These are phyloP conservation scores for Platanthera guangdongensis DNA, from an alignment of 106 monocot genomes.

Conservation along the genomic window DNA sequence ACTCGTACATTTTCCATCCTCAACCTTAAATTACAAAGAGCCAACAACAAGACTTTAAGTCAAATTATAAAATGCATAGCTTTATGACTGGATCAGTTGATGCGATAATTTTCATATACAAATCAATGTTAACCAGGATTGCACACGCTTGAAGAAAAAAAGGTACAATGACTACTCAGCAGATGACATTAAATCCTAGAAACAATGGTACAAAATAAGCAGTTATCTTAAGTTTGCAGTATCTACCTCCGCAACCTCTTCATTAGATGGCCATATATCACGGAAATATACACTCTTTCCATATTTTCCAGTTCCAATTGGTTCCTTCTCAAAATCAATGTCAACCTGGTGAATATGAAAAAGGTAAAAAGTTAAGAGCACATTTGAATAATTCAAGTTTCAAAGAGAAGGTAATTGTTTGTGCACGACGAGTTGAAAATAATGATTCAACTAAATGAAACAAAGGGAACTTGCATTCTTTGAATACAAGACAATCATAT, in stretches of 20 bases:
- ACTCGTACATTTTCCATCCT: background rate
- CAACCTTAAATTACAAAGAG: background rate
- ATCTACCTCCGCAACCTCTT: constrained; percentile 56
- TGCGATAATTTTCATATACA: background rate
- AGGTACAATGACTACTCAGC: background rate
- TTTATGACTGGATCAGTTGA: background rate
- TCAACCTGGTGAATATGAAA: constrained; percentile 43
- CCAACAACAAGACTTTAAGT: background rate
- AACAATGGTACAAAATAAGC: background rate
- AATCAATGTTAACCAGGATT: background rate
- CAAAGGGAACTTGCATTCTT: background rate
- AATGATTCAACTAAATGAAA: background rate
- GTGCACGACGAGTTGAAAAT: background rate
- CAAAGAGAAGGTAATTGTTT: background rate
- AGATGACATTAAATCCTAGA: background rate
- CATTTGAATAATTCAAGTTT: background rate
- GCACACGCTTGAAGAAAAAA: background rate
- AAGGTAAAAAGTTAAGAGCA: background rate
- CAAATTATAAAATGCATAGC: background rate
- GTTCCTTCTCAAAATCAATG: constrained; percentile 70
- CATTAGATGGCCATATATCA: constrained; percentile 72
- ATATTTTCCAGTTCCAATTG: constrained; percentile 60
- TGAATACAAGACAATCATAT: background rate
- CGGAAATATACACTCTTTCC: constrained; percentile 50
- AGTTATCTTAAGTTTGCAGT: background rate